Evolutionary conservation across 306 rosid genomes (phyloP).

Genomic region (Betula pendula): DNA sequence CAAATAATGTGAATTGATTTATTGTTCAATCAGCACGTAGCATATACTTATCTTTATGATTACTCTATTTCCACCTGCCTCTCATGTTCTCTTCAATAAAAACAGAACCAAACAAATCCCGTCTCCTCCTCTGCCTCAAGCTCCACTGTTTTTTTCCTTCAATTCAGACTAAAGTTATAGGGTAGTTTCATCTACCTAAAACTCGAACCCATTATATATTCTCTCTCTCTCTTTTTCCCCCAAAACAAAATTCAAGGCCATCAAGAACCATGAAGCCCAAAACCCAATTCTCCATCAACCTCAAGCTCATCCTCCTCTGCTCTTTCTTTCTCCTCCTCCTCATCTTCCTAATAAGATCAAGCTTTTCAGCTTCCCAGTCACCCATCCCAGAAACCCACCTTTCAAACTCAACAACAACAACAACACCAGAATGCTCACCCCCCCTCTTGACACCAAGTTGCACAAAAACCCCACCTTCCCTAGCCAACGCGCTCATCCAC

Average conservation of each 20-base stretch:
- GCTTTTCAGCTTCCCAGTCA: constrained; percentile 43
- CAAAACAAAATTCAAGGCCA: not conserved
- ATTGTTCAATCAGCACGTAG: too few species aligned
- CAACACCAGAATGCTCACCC: constrained; percentile 33
- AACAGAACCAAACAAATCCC: not conserved
- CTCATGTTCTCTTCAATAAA: not conserved
- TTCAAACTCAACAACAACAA: constrained; percentile 31
- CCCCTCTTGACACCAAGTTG: constrained; percentile 43
- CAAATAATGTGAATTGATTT: too few species aligned
- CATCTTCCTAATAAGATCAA: constrained; percentile 49
- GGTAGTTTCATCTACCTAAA: not conserved
- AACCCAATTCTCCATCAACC: constrained; percentile 37
- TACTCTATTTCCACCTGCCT: not conserved
- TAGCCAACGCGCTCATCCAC: constrained; percentile 75
- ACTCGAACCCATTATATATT: not conserved
- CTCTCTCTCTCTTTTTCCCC: not conserved
- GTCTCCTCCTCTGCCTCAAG: not conserved
- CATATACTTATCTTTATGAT: too few species aligned
- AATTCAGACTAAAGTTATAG: not conserved
- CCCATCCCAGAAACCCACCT: constrained; percentile 32
- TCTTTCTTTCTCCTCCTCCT: constrained; percentile 42
- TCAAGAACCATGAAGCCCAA: constrained; percentile 43
- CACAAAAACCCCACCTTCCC: constrained; percentile 68
- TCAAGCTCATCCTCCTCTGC: constrained; percentile 51
- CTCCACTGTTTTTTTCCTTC: not conserved